Evolutionary conservation across 129 eudicot genomes (phyloP), one percentile per base, ranked within the genome.

Genomic region (Deinandra increscens): DNA sequence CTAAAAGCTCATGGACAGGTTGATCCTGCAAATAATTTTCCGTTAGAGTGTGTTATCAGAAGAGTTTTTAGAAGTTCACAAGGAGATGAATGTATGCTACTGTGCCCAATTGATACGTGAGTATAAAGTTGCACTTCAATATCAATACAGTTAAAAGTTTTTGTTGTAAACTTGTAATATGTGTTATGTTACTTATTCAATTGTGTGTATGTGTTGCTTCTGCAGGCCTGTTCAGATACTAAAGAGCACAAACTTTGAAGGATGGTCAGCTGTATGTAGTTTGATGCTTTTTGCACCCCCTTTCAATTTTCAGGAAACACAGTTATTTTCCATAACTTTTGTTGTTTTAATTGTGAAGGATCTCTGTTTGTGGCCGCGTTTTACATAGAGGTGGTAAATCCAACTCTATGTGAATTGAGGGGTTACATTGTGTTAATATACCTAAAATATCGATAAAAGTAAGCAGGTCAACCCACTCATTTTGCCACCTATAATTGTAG

Each of bases 31-130:
- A 89, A 84, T 66, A 93, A 85, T 77, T 78, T 78, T 41, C 97
- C 92, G 44, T 75, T 93, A 69, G 98, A 93, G 62, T 93, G 98
- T 77, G 75, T 89, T 63, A 87, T 93, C 72, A 85, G 98, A 75
- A 82, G 98, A 60, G 90, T 89, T 17, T 93, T 93, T 74, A 84
- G 70, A 81, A 93, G 84, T 74, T 81, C 95, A 72, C 80, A 74
- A 67, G 98, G 97, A 34, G 95, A 89, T 64, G 98, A 93, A 22
- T 93, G 97, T 62, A 75, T 93, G 92, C 85, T 93, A 38, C 84
- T 93, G 38, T 93, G 96, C 76, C 98, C 98, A 60, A 85, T 87
- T 78, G 98, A 93, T 68, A 89, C 73, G 98, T 93, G 83, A 89
- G 97, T 83, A 26, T 36, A 20, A 77, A 43, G 13, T 19, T 78